Evolutionary conservation across 2,329 filamentous ascomycete genomes (phyloP).

Genomic region (Bipolaris bicolor): DNA sequence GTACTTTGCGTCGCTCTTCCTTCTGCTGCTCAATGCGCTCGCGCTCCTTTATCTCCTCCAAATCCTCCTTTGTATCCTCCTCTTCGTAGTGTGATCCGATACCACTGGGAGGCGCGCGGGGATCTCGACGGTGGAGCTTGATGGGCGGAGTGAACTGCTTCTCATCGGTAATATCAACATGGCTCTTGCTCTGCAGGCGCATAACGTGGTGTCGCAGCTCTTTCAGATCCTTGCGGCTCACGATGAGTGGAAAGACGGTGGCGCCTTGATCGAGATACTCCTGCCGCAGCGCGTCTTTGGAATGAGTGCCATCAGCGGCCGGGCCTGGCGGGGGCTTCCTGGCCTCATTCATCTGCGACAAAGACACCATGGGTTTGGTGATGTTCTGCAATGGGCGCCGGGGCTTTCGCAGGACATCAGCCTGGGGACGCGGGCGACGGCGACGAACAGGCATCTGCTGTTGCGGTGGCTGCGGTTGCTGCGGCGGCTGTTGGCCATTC

Average conservation of each 20-base stretch:
- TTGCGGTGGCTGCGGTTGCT: background rate
- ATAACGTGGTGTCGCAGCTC: slow-evolving; percentile 88
- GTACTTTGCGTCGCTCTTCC: slow-evolving; percentile 82
- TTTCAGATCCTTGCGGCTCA: slow-evolving; percentile 79
- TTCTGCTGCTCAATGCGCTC: slow-evolving; percentile 64
- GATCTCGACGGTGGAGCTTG: slow-evolving; percentile 86
- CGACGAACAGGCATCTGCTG: slow-evolving; percentile 34
- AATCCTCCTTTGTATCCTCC: slow-evolving; percentile 68
- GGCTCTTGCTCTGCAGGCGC: slow-evolving; percentile 70
- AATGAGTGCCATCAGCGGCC: slow-evolving; percentile 17
- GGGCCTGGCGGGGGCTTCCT: slow-evolving; percentile 20
- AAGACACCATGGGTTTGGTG: slow-evolving; percentile 38
- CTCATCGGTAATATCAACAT: slow-evolving; percentile 74
- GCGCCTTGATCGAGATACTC: slow-evolving; percentile 38
- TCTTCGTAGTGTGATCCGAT: slow-evolving; percentile 46
- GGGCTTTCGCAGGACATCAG: slow-evolving; percentile 47
- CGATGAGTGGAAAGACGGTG: slow-evolving; percentile 67
- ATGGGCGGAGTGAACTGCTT: slow-evolving; percentile 87
- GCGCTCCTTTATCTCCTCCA: slow-evolving; percentile 69
- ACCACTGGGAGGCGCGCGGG: slow-evolving; percentile 65
- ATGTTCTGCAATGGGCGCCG: slow-evolving; percentile 45
- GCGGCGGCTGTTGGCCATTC: slow-evolving; percentile 40
- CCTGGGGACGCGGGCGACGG: slow-evolving; percentile 42
- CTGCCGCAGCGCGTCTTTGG: slow-evolving; percentile 33
- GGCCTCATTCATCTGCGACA: slow-evolving; percentile 43